phyloP scores from a whole-genome alignment of 1,284 basidiomycete genomes.

The Bjerkandera adusta region DNA sequence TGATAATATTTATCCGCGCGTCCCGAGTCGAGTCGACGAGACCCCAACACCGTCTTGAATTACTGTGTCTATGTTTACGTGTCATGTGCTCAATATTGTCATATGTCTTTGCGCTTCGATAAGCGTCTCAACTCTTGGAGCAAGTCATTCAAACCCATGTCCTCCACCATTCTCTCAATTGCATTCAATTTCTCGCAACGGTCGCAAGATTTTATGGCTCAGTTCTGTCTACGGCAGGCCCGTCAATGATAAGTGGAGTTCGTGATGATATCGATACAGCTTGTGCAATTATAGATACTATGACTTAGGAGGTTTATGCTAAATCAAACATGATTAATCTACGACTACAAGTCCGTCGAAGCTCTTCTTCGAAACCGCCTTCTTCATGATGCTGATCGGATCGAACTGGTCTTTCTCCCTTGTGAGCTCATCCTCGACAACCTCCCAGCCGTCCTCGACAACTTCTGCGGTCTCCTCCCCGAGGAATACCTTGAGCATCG shows the following conservation, averaged over 20 bases:
- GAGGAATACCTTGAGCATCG: constrained; percentile 73
- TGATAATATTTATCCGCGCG: no score
- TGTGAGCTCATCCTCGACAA: constrained; percentile 29
- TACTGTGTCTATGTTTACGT: no score
- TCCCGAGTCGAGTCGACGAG: no score
- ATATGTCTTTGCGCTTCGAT: no score
- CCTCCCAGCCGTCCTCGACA: constrained; percentile 32
- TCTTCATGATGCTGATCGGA: constrained; percentile 53
- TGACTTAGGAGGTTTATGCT: neutral
- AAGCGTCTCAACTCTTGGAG: no score
- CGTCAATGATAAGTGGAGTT: neutral
- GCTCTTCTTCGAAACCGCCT: constrained; percentile 46
- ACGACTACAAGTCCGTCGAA: constrained; percentile 50
- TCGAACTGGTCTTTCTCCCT: constrained; percentile 36
- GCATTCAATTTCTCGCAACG: no score
- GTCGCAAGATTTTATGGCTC: no score
- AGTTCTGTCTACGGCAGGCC: no score
- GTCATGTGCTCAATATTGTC: no score
- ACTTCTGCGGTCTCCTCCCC: constrained; percentile 38
- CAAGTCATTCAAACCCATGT: no score
- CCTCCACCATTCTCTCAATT: no score
- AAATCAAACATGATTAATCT: constrained; percentile 34
- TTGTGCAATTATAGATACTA: neutral
- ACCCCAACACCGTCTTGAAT: no score
- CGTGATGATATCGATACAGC: neutral